Base-by-base conservation (phyloP, 768 basidiomycete genomes). In the Boletellus ananas region DNA sequence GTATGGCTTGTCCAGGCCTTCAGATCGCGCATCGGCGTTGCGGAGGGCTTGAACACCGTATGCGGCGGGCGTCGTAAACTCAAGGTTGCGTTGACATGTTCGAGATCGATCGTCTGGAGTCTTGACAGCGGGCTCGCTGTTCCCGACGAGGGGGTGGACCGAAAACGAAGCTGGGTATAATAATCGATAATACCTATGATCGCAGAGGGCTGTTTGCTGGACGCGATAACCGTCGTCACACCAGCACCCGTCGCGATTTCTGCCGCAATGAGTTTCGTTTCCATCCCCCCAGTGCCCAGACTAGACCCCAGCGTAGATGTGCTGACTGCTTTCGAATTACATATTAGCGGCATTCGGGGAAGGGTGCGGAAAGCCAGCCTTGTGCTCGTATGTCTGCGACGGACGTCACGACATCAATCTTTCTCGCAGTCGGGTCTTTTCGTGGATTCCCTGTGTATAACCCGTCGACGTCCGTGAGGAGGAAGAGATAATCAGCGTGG, bases 1-100 rank as follows among this genome's bases (percentile, higher is more conserved):
- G 95, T 97, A 68, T 99, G 94, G n/a, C 85, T 83, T 25, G 95
- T 95, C 96, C 96, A 99, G 47, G 90, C 84, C 60, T 97, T 95
- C 42, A 96, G 79, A 61, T 96, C 94, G 36, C 80, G 78, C 61
- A 90, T 74, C 1, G 91, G 89, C n/a, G 73, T 66, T 1, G 73
- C 52, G 11, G 89, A 82, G 3, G 92, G 84, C 21, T 79, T 77
- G 73, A 99, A 99, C 23, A 94, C 67, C 2, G 96, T 98, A 62
- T 98, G 94, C 0, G 86, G 82, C 11, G 92, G 94, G 6, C 87
- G 72, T 43, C 54, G 55, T 12, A 69, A 49, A 16, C 61, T 56
- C 31, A 63, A 49, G 3, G 59, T 57, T 23, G 49, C 38, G 17
- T 50, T 56, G 31, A 69, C 58, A 11, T 51, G 55, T 31, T 62